Conservation (phyloP, 139 green algal species). For the Micractinium sp. region DNA sequence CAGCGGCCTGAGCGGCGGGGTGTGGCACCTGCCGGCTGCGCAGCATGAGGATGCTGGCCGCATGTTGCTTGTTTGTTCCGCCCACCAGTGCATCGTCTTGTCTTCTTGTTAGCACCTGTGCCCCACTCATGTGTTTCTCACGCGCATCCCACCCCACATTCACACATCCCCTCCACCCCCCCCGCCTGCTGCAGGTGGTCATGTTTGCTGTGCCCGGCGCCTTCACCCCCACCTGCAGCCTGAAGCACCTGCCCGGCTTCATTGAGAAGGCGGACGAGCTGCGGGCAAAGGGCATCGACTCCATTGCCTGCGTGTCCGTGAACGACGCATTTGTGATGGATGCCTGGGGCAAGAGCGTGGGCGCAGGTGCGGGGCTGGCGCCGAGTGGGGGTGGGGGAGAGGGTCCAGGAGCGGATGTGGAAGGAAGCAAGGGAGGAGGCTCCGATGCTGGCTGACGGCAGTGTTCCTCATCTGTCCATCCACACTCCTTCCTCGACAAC, state of each 20-base stretch:
- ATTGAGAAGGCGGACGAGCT: constrained; percentile 94
- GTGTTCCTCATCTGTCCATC: too few relatives aligned
- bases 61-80: too few relatives aligned
- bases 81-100: background rate
- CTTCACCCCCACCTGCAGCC: constrained; percentile 93
- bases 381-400: background rate
- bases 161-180: background rate
- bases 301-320: constrained; percentile 93
- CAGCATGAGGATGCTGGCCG: too few relatives aligned
- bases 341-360: constrained; percentile 93
- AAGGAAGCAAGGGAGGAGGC: background rate
- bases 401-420: background rate
- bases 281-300: constrained; percentile 90
- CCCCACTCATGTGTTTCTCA: too few relatives aligned
- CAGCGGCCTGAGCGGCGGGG: too few relatives aligned
- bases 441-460: background rate
- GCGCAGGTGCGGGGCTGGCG: constrained; percentile 27
- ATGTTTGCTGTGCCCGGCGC: constrained; percentile 91
- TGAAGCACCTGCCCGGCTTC: constrained; percentile 93
- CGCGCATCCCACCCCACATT: too few relatives aligned
- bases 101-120: background rate
- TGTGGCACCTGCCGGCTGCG: too few relatives aligned
- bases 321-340: constrained; percentile 98
- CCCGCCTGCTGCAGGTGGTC: constrained; percentile 65
- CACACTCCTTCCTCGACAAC: too few relatives aligned